phyloP scores from a whole-genome alignment of 139 green algal species.

The Microglena sp. region DNA sequence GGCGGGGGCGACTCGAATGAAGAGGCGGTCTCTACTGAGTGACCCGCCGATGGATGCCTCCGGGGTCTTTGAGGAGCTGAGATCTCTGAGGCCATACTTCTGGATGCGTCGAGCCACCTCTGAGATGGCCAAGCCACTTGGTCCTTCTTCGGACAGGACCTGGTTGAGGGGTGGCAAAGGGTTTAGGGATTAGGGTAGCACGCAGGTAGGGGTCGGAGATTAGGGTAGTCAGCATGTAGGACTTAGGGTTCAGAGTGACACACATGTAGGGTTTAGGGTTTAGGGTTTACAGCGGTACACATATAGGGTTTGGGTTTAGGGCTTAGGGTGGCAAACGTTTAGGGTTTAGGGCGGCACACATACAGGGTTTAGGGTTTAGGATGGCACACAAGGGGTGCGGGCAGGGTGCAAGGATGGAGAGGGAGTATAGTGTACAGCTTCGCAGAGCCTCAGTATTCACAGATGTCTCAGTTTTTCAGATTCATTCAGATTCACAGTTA shows the following conservation, averaged over 20 bases:
- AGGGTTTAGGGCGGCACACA: background rate
- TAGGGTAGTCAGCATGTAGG: background rate
- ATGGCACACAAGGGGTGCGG: too few relatives aligned
- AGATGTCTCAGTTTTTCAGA: too few relatives aligned
- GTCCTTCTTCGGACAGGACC: constrained; percentile 59
- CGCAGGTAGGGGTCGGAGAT: background rate
- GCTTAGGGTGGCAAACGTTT: background rate
- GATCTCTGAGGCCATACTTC: constrained; percentile 60
- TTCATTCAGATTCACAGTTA: too few relatives aligned
- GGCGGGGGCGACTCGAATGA: constrained; percentile 54
- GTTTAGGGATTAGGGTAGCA: background rate
- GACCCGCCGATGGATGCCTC: constrained; percentile 57
- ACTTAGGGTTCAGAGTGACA: background rate
- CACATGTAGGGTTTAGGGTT: too few relatives aligned
- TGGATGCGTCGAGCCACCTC: constrained; percentile 74
- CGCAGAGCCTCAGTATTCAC: too few relatives aligned
- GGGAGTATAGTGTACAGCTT: too few relatives aligned
- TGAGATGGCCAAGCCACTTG: constrained; percentile 51
- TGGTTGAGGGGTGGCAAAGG: constrained; percentile 1
- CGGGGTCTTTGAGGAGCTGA: constrained; percentile 44
- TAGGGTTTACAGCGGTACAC: too few relatives aligned
- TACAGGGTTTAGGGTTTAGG: too few relatives aligned
- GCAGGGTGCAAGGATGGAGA: too few relatives aligned
- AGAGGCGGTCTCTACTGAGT: constrained; percentile 72
- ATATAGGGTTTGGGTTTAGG: background rate